A percentile compares a stretch with the other conserved stretches of the same genome.
Evolutionary conservation across 768 basidiomycete species (phyloP).

Genomic region (Pulveroboletus sp.): DNA sequence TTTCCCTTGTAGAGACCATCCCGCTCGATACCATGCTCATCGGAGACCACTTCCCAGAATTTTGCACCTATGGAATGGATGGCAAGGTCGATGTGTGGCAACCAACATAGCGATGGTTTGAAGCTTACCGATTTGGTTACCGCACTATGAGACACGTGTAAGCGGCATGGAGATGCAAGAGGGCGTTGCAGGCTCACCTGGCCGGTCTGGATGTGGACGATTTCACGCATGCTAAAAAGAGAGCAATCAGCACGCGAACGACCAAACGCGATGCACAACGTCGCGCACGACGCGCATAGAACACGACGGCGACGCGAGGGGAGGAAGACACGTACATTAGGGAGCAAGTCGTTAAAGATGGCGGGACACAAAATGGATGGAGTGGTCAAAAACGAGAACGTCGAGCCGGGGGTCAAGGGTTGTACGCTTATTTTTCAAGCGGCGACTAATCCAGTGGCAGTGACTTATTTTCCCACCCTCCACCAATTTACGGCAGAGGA

Average conservation of each 20-base stretch:
- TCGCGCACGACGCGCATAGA: constrained; percentile 28
- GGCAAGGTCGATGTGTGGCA: constrained; percentile 18
- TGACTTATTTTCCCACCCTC: constrained; percentile 16
- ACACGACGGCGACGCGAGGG: constrained; percentile 22
- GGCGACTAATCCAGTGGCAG: constrained; percentile 31
- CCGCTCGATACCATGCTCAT: constrained; percentile 94
- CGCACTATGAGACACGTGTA: constrained; percentile 59
- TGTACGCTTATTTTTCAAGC: constrained; percentile 37
- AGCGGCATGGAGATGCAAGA: constrained; percentile 14
- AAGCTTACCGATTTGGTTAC: constrained; percentile 95
- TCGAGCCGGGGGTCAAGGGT: constrained; percentile 36
- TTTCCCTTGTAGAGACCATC: constrained; percentile 94
- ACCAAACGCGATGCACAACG: constrained; percentile 16
- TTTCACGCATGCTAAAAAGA: constrained; percentile 88
- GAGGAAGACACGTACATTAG: constrained; percentile 30
- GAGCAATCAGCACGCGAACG: constrained; percentile 22
- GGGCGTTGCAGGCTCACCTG: constrained; percentile 56
- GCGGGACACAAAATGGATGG: constrained; percentile 33
- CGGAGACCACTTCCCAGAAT: constrained; percentile 98
- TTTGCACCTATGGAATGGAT: constrained; percentile 64
- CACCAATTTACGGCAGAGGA: constrained; percentile 11
- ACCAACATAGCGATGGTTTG: constrained; percentile 14
- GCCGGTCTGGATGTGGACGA: constrained; percentile 99
- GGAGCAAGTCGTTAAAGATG: constrained; percentile 21
- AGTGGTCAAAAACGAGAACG: constrained; percentile 34